Evolutionary conservation across 257 asterid genomes (phyloP), one percentile per base, ranked within the genome.

Genomic region (Misopates orontium): DNA sequence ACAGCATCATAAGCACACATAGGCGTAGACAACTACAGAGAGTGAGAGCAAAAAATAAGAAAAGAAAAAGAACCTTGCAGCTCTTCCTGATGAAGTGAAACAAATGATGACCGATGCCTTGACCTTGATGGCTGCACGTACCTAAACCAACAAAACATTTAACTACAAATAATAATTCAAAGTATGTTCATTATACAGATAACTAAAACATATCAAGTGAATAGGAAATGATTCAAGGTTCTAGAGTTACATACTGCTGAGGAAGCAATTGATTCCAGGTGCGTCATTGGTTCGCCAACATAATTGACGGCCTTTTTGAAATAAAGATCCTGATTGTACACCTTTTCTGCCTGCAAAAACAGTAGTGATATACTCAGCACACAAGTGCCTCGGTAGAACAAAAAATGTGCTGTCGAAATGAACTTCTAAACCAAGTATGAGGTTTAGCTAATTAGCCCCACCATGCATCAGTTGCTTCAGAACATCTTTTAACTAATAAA

Each of bases 11-110:
- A n/a, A n/a, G n/a, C 42, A 6, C 21, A 31, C 5, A 31, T 5
- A 28, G 6, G 14, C 25, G 39, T 9, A 64, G 31, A 22, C 7
- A 40, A n/a, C 0, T 0, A 10, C 36, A 31, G 40, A 44, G 25
- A 62, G 25, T 22, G 25, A 50, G 16, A 16, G 44, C 14, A 49
- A 48, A 1, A 41, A 22, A 7, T 7, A 7, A 50, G 58, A 51
- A 24, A 61, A 41, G 42, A 42, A 19, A n/a, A 25, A 25, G 54
- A 60, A 89, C 97, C 97, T 86, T 64, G 98, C 93, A 54, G 98
- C 91, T 74, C 96, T 80, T 83, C 97, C 97, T n/a, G 96, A 87
- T 64, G 96, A 92, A 53, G 98, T 92, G 84, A 92, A 89, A 56
- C 98, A 92, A 18, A 92, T 87, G 55, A 89, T 85, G 57, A 87